Evolutionary conservation across 345 rosid genomes (phyloP).

Genomic region (Euphorbia pulcherrima): DNA sequence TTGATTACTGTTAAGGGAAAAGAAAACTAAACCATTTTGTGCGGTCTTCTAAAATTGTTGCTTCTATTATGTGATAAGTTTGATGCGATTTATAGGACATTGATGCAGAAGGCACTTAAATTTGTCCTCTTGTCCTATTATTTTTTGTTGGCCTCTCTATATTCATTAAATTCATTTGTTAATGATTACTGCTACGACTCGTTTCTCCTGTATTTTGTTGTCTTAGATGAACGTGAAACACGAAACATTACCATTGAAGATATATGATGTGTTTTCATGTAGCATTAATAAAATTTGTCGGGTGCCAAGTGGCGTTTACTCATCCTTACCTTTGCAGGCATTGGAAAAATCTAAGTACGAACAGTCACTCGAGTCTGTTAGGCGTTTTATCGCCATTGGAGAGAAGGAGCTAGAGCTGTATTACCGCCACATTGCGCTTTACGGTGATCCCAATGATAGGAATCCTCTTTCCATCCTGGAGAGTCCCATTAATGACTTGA

Average conservation of each 20-base stretch:
- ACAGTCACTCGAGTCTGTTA: conserved; percentile 82
- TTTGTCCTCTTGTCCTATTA: not conserved
- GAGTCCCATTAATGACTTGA: conserved; percentile 21
- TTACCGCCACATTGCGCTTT: conserved; percentile 68
- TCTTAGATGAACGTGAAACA: not conserved
- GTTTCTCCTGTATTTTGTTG: too few relatives aligned
- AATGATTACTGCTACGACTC: not conserved
- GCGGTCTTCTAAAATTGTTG: not conserved
- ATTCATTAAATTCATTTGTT: not conserved
- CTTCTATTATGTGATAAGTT: too few relatives aligned
- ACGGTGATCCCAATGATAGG: conserved; percentile 56
- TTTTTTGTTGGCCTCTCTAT: not conserved
- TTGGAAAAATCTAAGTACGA: conserved; percentile 80
- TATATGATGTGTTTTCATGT: not conserved
- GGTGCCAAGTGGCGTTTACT: not conserved
- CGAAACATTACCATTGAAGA: not conserved
- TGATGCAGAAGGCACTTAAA: not conserved
- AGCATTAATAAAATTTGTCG: not conserved
- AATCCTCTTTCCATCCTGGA: conserved; percentile 55
- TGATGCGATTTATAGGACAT: not conserved
- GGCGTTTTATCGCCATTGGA: conserved; percentile 62
- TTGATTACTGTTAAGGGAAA: too few relatives aligned
- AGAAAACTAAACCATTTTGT: too few relatives aligned
- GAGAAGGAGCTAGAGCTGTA: conserved; percentile 84
- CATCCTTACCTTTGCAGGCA: conserved; percentile 46